phyloP scores from a whole-genome alignment of 1,139 yeast genomes.

The Candida frijolesensis region DNA sequence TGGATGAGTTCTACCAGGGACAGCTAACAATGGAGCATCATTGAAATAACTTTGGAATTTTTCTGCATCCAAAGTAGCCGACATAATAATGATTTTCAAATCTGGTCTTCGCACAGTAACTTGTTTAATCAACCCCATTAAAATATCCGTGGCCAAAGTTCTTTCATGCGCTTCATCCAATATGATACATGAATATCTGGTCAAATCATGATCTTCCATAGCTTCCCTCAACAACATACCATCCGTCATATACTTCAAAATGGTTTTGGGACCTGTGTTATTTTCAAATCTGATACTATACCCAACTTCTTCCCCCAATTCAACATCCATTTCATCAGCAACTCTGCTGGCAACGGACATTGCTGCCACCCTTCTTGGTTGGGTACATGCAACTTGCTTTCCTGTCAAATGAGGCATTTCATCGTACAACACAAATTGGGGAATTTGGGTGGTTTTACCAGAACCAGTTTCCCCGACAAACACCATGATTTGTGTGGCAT shows the following conservation, averaged over 20 bases:
- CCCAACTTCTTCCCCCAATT: constrained; percentile 90
- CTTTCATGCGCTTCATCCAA: constrained; percentile 99
- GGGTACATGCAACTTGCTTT: constrained; percentile 91
- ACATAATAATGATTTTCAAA: constrained; percentile 90
- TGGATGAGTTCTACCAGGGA: constrained; percentile 97
- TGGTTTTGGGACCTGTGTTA: constrained; percentile 75
- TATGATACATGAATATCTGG: constrained; percentile 83
- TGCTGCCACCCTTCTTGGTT: constrained; percentile 97
- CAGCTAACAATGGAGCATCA: constrained; percentile 91
- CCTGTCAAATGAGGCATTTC: constrained; percentile 85
- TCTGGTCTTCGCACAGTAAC: constrained; percentile 81
- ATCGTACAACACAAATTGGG: constrained; percentile 91
- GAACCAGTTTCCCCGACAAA: constrained; percentile 99
- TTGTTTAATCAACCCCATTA: constrained; percentile 92
- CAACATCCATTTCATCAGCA: constrained; percentile 94
- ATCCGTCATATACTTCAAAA: constrained; percentile 95
- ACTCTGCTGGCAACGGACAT: constrained; percentile 97
- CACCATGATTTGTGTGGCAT: constrained; percentile 90
- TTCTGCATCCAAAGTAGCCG: constrained; percentile 97
- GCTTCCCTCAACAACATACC: constrained; percentile 98
- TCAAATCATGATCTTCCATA: constrained; percentile 89
- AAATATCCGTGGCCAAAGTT: constrained; percentile 92
- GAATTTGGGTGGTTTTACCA: constrained; percentile 96
- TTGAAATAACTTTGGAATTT: constrained; percentile 89
- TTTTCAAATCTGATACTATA: constrained; percentile 93